Evolutionary conservation across 352 stramenopile genomes (phyloP).

Genomic region (Globisporangium emineosum): DNA sequence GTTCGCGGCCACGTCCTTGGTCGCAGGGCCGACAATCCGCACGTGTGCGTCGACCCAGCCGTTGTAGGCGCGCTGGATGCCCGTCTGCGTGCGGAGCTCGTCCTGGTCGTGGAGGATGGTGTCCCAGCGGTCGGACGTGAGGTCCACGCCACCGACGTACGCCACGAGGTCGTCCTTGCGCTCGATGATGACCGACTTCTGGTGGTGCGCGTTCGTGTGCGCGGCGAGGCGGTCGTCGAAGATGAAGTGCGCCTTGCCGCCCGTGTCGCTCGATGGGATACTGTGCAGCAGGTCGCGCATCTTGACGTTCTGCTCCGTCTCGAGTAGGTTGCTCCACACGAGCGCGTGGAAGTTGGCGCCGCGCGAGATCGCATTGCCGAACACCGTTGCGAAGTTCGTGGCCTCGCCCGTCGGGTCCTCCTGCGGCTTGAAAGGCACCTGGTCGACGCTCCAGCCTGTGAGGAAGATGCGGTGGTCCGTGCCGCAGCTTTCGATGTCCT

Average conservation of each 20-base stretch:
- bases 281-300: constrained; percentile 55
- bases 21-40: constrained; percentile 40
- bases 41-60: constrained; percentile 55
- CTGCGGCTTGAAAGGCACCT: constrained; percentile 54
- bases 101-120: constrained; percentile 45
- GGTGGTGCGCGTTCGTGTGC: constrained; percentile 37
- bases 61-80: constrained; percentile 25
- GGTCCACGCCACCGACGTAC: constrained; percentile 51
- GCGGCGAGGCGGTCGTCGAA: constrained; percentile 46
- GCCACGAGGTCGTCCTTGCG: constrained; percentile 20
- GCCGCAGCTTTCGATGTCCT: constrained; percentile 34
- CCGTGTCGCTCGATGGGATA: constrained; percentile 14
- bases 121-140: constrained; percentile 56
- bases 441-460: constrained; percentile 58
- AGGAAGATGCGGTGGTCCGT: constrained; percentile 43
- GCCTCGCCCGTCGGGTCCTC: constrained; percentile 20
- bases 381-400: constrained; percentile 35
- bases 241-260: constrained; percentile 29
- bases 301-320: constrained; percentile 49
- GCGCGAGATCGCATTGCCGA: constrained; percentile 28
- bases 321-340: constrained; percentile 61
- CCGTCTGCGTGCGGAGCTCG: constrained; percentile 24
- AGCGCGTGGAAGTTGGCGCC: constrained; percentile 50
- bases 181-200: constrained; percentile 40
- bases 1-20: constrained; percentile 47